Evolutionary conservation across 768 basidiomycete species (phyloP), one percentile per base, ranked within the genome.

Genomic region (Pulveroboletus ravenelii): DNA sequence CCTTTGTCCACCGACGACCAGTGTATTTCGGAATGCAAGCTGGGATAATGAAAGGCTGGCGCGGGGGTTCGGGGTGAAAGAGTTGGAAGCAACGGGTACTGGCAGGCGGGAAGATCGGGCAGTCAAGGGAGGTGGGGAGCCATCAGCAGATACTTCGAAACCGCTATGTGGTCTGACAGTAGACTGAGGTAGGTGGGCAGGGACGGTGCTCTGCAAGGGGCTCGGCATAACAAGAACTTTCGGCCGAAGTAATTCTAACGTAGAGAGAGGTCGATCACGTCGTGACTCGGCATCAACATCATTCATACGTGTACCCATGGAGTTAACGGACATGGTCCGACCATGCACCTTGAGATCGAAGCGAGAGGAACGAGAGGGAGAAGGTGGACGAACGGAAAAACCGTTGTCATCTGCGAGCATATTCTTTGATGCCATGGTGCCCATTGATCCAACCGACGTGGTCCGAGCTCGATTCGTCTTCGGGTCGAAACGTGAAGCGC

Each of bases 151-250:
- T 40, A 75, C 65, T 63, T 80, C 74, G 65, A 90, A 87, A 9
- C 84, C 85, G 42, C 80, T 80, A 41, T 75, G 71, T 30, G 74
- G 59, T 36, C 64, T 69, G 3, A 61, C 62, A 37, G 59, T 55
- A 14, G 74, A 52, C 39, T 72, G 61, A 32, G 72, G 64, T 15
- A 73, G 55, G 18, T 69, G 55, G 25, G 66, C 54, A 34, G 67
- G 59, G 15, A 72, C 61, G 15, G 68, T 60, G 45, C 74, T 70
- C 59, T 93, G 88, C 34, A 95, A 72, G 2, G 91, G 89, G 53
- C 86, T 87, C 10, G 93, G 93, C 93, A 96, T 95, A 54, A 96
- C 82, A 40, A 96, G 82, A n/a, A 93, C 78, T 66, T 93, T 93
- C 1, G 93, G 93, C 18, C 93, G 78, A 58, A 95, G 75, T 39